A percentile compares a stretch with the other conserved stretches of the same genome.
Conservation (phyloP, 202 grass and related monocot genomes). For the Cymbopogon flexuosus region DNA sequence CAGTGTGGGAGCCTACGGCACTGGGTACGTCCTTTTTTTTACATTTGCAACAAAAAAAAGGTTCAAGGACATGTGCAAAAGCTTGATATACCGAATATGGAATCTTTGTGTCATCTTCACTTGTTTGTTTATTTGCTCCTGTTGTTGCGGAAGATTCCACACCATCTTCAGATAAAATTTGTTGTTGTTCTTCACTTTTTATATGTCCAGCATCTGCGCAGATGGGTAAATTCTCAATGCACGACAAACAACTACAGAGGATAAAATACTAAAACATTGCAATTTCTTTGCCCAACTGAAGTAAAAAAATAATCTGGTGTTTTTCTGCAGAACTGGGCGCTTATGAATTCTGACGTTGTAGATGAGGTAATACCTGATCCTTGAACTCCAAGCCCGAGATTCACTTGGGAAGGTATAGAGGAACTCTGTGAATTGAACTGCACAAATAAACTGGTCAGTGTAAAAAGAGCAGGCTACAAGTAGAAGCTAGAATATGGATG, state of each 20-base stretch:
- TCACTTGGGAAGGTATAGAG: slow-evolving; percentile 58
- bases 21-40: too few relatives aligned
- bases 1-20: too few relatives aligned
- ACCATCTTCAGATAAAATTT: slow-evolving; percentile 59
- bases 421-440: slow-evolving; percentile 79
- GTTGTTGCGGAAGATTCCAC: slow-evolving; percentile 46
- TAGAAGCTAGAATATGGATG: neutral
- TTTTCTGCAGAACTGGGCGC: slow-evolving; percentile 25
- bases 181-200: slow-evolving; percentile 67
- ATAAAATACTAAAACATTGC: neutral
- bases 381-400: slow-evolving; percentile 54
- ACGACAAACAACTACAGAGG: neutral
- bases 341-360: slow-evolving; percentile 21
- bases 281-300: slow-evolving; percentile 27
- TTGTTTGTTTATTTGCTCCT: slow-evolving; percentile 57
- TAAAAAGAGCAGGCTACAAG: neutral
- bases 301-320: slow-evolving; percentile 17
- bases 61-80: neutral
- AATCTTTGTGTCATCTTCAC: slow-evolving; percentile 71
- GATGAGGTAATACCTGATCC: slow-evolving; percentile 53
- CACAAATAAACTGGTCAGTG: slow-evolving; percentile 39
- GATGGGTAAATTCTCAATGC: slow-evolving; percentile 35
- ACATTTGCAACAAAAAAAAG: neutral
- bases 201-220: slow-evolving; percentile 52
- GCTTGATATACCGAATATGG: slow-evolving; percentile 48